Evolutionary conservation across 306 rosid species (phyloP).

Genomic region (Medicago arabica): DNA sequence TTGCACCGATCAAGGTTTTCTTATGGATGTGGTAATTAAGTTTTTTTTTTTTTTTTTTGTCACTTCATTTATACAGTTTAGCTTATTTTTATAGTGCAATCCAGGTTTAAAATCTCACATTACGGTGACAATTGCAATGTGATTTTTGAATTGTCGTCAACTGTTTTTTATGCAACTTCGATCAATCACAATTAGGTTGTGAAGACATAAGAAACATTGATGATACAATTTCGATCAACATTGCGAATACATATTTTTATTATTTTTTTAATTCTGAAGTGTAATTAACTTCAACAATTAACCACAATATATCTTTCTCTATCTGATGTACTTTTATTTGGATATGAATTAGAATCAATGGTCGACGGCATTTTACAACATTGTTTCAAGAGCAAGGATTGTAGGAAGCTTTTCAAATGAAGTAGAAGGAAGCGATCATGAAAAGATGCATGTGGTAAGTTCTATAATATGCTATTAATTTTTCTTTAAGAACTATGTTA

Average conservation of each 20-base stretch:
- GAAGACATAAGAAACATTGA: background rate
- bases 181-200: too few relatives aligned
- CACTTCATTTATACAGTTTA: background rate
- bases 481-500: background rate
- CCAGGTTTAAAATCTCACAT: background rate
- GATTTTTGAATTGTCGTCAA: too few relatives aligned
- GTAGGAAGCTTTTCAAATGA: constrained; percentile 50
- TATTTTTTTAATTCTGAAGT: too few relatives aligned
- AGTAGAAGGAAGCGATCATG: constrained; percentile 49
- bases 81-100: background rate
- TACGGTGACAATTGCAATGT: too few relatives aligned
- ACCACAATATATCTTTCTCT: background rate
- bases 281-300: background rate
- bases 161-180: background rate
- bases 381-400: constrained; percentile 49
- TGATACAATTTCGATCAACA: background rate
- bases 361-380: constrained; percentile 47
- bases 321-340: background rate
- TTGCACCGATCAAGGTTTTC: constrained; percentile 39
- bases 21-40: constrained; percentile 71
- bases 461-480: background rate
- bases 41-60: background rate
- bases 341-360: constrained; percentile 52
- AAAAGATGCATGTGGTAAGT: constrained; percentile 63
- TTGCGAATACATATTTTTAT: too few relatives aligned